These are phyloP conservation scores for Spathaspora arborariae DNA, from an alignment of 805 yeast genomes.

Conservation along the genomic window DNA sequence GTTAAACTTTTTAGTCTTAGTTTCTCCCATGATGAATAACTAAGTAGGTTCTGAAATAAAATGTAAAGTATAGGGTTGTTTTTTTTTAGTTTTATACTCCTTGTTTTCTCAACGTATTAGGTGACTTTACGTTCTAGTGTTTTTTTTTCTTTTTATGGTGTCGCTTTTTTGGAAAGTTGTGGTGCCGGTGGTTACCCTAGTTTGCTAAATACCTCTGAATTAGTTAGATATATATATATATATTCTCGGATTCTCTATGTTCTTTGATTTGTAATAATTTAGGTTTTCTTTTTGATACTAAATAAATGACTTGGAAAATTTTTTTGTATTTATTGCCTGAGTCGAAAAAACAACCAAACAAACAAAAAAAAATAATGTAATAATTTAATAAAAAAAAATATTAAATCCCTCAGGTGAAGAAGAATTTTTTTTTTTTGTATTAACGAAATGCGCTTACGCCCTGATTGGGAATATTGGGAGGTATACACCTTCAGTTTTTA, in stretches of 20 bases:
- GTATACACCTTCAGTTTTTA: not conserved
- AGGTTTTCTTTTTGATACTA: not conserved
- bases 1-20: constrained; percentile 6
- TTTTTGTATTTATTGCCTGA: not conserved
- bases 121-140: not conserved
- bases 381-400: too few species aligned
- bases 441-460: not conserved
- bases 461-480: not conserved
- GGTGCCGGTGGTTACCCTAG: not conserved
- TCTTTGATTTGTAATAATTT: not conserved
- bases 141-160: not conserved
- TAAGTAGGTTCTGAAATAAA: not conserved
- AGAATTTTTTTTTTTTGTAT: too few species aligned
- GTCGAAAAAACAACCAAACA: not conserved
- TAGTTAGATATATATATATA: too few species aligned
- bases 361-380: not conserved
- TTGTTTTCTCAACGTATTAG: not conserved
- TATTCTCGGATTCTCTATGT: not conserved
- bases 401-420: constrained; percentile 1
- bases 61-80: too few species aligned
- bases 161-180: not conserved
- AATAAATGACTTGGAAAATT: not conserved
- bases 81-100: not conserved
- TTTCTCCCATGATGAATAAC: constrained; percentile 5
- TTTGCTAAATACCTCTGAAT: not conserved